These are phyloP conservation scores for Claviceps paspali DNA, from an alignment of 2,329 filamentous ascomycete species.

Conservation along the genomic window DNA sequence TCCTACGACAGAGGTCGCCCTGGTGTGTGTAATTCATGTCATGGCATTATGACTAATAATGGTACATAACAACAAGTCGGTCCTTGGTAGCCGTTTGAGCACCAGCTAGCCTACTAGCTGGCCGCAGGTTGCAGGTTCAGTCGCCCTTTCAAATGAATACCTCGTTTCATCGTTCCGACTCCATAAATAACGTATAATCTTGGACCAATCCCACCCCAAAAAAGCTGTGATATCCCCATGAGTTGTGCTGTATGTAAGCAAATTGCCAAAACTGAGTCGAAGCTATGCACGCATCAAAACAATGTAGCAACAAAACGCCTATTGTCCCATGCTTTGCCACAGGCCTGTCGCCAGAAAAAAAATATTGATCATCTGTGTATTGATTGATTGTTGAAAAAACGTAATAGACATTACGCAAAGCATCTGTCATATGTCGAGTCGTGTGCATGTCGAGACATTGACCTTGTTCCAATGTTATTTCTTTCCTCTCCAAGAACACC, in stretches of 20 bases:
- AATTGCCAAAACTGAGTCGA: conserved; percentile 8
- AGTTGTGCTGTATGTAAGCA: conserved; percentile 12
- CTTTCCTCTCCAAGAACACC: no score
- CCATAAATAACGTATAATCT: background rate
- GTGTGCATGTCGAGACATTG: background rate
- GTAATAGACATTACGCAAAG: conserved; percentile 3
- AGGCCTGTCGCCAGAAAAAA: conserved; percentile 12
- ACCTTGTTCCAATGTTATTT: no score
- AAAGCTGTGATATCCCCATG: conserved; percentile 5
- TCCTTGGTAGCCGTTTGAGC: conserved; percentile 9
- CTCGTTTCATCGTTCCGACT: background rate
- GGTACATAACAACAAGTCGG: conserved; percentile 1
- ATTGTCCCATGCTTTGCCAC: conserved; percentile 19
- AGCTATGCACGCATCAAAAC: conserved; percentile 7
- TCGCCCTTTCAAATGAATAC: background rate
- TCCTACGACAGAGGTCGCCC: no score
- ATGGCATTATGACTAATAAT: conserved; percentile 9
- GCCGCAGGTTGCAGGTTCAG: no score
- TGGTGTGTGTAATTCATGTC: conserved; percentile 3
- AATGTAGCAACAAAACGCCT: conserved; percentile 23
- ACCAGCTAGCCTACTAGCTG: no score
- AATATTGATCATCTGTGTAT: conserved; percentile 14
- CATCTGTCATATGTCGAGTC: background rate
- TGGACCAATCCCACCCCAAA: background rate
- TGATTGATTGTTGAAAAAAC: conserved; percentile 2